Evolutionary conservation across 2,329 filamentous ascomycete genomes (phyloP), one percentile per base, ranked within the genome.

Genomic region (Ophiocordyceps camponoti-saundersi): DNA sequence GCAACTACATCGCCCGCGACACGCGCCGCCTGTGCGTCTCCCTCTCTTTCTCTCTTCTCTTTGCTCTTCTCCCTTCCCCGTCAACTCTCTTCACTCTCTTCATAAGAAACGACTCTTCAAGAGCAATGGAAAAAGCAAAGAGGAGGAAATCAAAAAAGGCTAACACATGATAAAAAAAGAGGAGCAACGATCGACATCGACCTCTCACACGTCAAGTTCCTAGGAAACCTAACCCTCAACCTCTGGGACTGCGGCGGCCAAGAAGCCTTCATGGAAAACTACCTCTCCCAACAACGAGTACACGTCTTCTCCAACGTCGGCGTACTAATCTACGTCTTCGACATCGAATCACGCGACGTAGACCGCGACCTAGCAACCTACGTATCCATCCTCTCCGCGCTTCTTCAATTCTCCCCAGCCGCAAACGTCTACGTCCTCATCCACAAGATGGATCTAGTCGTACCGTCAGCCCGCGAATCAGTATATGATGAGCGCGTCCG

Each of bases 191-290:
- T 98, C 61, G 92, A 98, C 61, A 92, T 98, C 50, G 92, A 98
- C 65, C 85, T 96, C 58, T 95, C 88, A 51, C 92, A 95, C 67
- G 92, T 96, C 66, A 95, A 95, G 65, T 98, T 98, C 68, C 85
- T 98, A 68, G 92, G 92, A 46, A 96, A 96, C 64, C 72, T 98
- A 46, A 95, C 92, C 47, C 75, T 98, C 56, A 96, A 98, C 65
- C 77, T 98, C 18, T 98, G 92, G 92, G 92, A 98, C 66, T 98
- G 92, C 63, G 92, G 92, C 68, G 92, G 90, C 49, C 92, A 98
- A 70, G 92, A 96, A 65, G 90, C 90, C 36, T 98, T 98, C 61
- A 95, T 95, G 73, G 92, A 96, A 61, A 95, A 94, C 64, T 98
- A 96, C 68, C 82, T 98, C 51, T 89, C 85, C 16, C 86, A 93